A percentile compares a stretch with the other conserved stretches of the same genome.
These are phyloP conservation scores for Trichoderma koningii DNA, from an alignment of 2,329 filamentous ascomycete species.

Conservation along the genomic window DNA sequence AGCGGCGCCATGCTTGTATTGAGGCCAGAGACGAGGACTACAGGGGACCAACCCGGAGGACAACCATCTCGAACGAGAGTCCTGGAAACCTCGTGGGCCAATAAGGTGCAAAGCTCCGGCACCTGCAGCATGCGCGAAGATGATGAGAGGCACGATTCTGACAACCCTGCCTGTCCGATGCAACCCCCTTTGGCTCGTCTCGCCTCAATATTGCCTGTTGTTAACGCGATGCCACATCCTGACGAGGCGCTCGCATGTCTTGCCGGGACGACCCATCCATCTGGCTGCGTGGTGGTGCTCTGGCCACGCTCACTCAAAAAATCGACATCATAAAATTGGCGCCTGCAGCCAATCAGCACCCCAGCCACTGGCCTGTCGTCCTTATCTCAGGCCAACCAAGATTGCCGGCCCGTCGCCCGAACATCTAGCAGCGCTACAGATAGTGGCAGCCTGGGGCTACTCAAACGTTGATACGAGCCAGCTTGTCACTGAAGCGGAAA, in stretches of 20 bases:
- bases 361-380: conserved; percentile 30
- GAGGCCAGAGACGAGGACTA: not conserved
- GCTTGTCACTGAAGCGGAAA: conserved; percentile 4
- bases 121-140: conserved; percentile 1
- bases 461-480: conserved; percentile 1
- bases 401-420: conserved; percentile 31
- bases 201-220: not conserved
- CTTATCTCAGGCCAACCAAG: conserved; percentile 50
- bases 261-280: conserved; percentile 20
- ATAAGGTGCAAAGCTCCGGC: not conserved
- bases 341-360: conserved; percentile 43
- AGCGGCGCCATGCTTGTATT: conserved; percentile 23
- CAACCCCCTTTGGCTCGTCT: conserved; percentile 2
- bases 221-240: conserved; percentile 28
- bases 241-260: not conserved
- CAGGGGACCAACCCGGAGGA: not conserved
- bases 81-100: conserved; percentile 17
- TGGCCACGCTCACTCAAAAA: conserved; percentile 37
- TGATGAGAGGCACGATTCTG: conserved; percentile 1
- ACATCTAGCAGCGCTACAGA: conserved; percentile 31
- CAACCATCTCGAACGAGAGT: not conserved
- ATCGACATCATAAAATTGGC: conserved; percentile 48
- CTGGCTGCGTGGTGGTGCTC: conserved; percentile 31
- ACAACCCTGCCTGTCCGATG: conserved; percentile 1
- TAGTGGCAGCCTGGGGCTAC: conserved; percentile 21